Base-by-base conservation (phyloP, 2,329 filamentous ascomycete genomes). In the Emergomyces orientalis region DNA sequence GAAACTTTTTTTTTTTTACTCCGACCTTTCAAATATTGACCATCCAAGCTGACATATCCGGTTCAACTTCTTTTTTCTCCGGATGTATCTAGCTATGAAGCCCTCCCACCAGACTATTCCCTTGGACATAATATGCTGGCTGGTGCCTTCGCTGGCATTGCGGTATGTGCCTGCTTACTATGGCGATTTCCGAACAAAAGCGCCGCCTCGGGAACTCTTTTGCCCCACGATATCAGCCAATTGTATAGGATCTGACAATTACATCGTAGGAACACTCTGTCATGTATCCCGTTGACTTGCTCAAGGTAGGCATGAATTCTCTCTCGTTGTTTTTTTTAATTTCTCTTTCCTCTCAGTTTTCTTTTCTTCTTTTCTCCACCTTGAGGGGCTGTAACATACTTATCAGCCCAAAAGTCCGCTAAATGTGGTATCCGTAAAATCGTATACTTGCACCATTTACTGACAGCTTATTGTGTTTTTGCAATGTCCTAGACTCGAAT, bases 201-300 rank as follows among this genome's bases (percentile, higher is more conserved):
- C 27, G 22, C n/a, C 19, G 1, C 14, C 5, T 13, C 27, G 7
- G 4, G 17, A 56, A 34, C 55, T 9, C 17, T 30, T 43, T 63
- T 13, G 25, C 25, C 57, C 30, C 43, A 45, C 41, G 34, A 39
- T 37, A 54, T 39, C 22, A 39, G 34, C 34, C 59, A 52, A 22
- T 63, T 59, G 32, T 45, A 27, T 52, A 41, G 14, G 54, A 54
- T 32, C 63, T 63, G 34, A 67, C 69, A 65, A 69, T 64, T 60
- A 68, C 45, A 37, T 43, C 47, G 7, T 62, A 97, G 92, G 93
- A 97, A 80, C 93, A 97, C 78, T 95, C 93, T 64, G 92, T 96
- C 71, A 97, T 99, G 94, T 99, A 99, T 75, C 94, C 94, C 25
- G 89, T 99, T 73, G 94, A 99, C 80, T 86, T 96, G 69, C 89